Conservation (phyloP, 2,329 filamentous ascomycete species). For the Boeremia lycopersici region DNA sequence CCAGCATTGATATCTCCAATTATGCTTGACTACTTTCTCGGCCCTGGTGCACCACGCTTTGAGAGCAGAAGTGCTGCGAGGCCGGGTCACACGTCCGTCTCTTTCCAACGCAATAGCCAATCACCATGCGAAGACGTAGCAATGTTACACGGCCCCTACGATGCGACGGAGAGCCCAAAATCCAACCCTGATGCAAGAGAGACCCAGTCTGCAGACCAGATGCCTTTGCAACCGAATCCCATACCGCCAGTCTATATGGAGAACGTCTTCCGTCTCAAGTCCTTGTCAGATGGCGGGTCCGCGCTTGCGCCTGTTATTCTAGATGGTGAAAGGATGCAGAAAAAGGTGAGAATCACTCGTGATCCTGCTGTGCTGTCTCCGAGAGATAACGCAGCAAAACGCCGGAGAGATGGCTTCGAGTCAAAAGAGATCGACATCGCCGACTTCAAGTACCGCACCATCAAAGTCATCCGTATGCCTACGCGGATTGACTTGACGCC, state of each 20-base stretch:
- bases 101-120: background rate
- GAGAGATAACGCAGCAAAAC: background rate
- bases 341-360: background rate
- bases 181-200: background rate
- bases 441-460: slow-evolving; percentile 17
- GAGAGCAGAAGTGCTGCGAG: background rate
- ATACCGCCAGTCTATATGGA: background rate
- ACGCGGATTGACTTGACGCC: background rate
- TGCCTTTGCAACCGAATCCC: too few relatives aligned
- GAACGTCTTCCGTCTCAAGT: too few relatives aligned
- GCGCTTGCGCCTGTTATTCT: background rate
- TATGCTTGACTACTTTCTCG: background rate
- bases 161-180: background rate
- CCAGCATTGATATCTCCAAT: background rate
- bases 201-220: background rate
- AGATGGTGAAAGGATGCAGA: background rate
- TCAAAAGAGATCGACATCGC: background rate
- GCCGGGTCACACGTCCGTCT: background rate
- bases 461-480: slow-evolving; percentile 24
- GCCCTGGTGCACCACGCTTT: background rate
- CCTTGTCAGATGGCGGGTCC: too few relatives aligned
- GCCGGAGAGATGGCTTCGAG: background rate
- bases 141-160: background rate
- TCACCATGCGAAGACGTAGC: background rate
- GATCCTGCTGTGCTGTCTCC: background rate